phyloP scores from a whole-genome alignment of 176 grass and related monocot species.

The Alloteropsis semialata region DNA sequence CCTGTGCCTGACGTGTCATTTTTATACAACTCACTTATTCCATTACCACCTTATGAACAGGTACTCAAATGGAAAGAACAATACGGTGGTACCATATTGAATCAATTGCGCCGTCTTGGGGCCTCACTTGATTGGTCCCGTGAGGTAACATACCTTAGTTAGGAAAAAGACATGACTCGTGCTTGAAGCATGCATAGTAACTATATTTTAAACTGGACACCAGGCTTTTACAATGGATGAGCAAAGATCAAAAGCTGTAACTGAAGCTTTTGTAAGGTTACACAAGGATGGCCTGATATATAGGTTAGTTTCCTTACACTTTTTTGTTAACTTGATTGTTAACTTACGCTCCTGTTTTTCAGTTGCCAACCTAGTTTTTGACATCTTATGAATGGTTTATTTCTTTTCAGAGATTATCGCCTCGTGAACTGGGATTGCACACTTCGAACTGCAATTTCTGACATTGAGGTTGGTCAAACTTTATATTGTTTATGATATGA shows the following conservation, averaged over 20 bases:
- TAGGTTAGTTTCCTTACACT: slow-evolving; percentile 52
- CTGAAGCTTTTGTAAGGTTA: slow-evolving; percentile 87
- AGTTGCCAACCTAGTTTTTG: neutral
- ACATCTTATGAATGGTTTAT: neutral
- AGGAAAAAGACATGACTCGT: neutral
- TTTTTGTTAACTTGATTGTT: slow-evolving; percentile 11
- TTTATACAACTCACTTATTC: slow-evolving; percentile 9
- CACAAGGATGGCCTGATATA: slow-evolving; percentile 82
- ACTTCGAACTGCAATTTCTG: slow-evolving; percentile 84
- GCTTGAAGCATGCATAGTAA: slow-evolving; percentile 6
- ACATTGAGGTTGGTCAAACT: slow-evolving; percentile 63
- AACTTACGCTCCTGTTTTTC: neutral
- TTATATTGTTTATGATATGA: slow-evolving; percentile 17
- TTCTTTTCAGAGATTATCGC: slow-evolving; percentile 67
- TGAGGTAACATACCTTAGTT: slow-evolving; percentile 50
- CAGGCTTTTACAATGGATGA: slow-evolving; percentile 99
- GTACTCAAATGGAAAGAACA: slow-evolving; percentile 95
- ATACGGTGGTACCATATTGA: slow-evolving; percentile 78
- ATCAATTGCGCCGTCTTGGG: slow-evolving; percentile 80
- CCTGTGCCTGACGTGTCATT: neutral
- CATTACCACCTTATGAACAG: slow-evolving; percentile 36
- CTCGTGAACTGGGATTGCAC: slow-evolving; percentile 99
- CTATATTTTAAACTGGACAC: slow-evolving; percentile 24
- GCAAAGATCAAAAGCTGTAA: slow-evolving; percentile 77
- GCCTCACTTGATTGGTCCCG: slow-evolving; percentile 93